Percentiles rank a stretch among this genome's conserved stretches.
Evolutionary conservation across 2,329 filamentous ascomycete genomes (phyloP).

Genomic region (Aspergillus nomiae): DNA sequence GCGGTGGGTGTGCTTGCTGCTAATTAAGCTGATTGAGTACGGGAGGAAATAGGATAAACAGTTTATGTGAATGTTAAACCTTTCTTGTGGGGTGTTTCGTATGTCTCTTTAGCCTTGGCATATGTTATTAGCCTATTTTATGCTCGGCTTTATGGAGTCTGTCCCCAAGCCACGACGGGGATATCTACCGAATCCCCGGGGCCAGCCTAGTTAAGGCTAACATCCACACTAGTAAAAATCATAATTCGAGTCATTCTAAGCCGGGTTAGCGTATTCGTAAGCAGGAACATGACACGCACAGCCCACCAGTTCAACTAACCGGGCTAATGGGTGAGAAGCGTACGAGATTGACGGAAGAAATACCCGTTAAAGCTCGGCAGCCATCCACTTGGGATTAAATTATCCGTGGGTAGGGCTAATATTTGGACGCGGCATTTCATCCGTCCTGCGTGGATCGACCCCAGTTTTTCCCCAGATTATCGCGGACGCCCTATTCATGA

Average conservation of each 20-base stretch:
- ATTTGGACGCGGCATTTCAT: background rate
- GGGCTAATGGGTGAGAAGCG: background rate
- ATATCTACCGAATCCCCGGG: background rate
- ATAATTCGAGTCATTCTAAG: background rate
- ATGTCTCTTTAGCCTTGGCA: background rate
- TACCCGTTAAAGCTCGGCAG: background rate
- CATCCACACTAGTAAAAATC: background rate
- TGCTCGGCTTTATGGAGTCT: background rate
- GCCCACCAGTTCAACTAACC: background rate
- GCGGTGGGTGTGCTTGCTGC: conserved; percentile 23
- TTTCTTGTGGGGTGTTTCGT: background rate
- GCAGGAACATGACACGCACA: background rate
- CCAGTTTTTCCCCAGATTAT: conserved; percentile 1
- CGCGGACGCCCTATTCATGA: background rate
- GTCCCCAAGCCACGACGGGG: background rate
- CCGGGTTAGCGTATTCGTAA: background rate
- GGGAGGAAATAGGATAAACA: background rate
- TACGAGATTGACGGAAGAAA: background rate
- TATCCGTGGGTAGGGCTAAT: background rate
- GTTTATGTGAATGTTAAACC: background rate
- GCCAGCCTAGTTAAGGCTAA: background rate
- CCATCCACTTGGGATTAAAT: background rate
- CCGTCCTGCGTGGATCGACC: background rate
- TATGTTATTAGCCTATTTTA: background rate
- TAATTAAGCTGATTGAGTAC: conserved; percentile 11